Conservation (phyloP, 768 basidiomycete genomes). For the Tubosaeta sp. region DNA sequence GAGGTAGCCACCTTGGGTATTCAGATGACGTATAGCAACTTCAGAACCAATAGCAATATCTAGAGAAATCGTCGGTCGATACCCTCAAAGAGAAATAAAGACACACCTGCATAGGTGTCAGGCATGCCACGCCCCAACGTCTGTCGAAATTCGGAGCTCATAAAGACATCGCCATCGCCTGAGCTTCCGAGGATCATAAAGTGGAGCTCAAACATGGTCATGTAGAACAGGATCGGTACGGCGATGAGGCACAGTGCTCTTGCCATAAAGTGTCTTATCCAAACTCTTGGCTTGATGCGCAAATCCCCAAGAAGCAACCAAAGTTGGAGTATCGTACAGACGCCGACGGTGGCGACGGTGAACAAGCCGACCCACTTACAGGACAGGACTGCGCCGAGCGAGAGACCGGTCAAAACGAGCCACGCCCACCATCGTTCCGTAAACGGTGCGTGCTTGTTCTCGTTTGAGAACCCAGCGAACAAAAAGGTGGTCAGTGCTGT, state of each 20-base stretch:
- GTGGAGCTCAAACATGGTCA: constrained; percentile 95
- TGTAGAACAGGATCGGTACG: constrained; percentile 85
- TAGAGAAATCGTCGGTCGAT: constrained; percentile 21
- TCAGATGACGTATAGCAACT: constrained; percentile 82
- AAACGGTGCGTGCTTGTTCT: constrained; percentile 82
- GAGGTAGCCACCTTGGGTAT: constrained; percentile 98
- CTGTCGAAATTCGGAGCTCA: constrained; percentile 99
- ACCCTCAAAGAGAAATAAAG: neutral
- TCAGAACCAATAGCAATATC: constrained; percentile 85
- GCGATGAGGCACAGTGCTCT: constrained; percentile 86
- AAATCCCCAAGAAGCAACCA: constrained; percentile 90
- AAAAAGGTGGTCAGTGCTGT: constrained; percentile 84
- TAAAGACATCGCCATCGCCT: constrained; percentile 98
- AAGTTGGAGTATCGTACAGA: constrained; percentile 78
- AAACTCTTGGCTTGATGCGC: constrained; percentile 69
- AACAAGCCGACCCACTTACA: constrained; percentile 99
- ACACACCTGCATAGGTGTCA: constrained; percentile 84
- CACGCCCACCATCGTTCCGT: constrained; percentile 89
- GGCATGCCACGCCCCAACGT: constrained; percentile 85
- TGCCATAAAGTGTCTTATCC: constrained; percentile 82
- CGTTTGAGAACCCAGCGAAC: constrained; percentile 89
- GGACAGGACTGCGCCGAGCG: constrained; percentile 87
- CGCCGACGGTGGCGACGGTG: constrained; percentile 91
- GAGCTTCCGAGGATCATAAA: constrained; percentile 84
- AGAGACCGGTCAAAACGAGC: constrained; percentile 81